phyloP scores from a whole-genome alignment of 495 filamentous ascomycete genomes.

The Hyaloscypha bicolor region DNA sequence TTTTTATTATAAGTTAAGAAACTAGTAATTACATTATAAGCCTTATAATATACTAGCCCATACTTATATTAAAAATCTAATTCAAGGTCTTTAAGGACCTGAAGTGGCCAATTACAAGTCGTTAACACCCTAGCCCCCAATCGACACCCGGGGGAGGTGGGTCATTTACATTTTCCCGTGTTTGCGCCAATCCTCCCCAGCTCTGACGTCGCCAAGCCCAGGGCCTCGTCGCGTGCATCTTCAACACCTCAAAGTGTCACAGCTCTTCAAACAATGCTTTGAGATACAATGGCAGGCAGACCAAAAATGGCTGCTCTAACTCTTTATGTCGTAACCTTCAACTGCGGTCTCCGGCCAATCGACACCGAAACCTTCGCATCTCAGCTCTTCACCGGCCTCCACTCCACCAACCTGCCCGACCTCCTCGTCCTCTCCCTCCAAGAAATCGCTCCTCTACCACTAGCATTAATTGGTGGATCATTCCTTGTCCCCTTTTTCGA shows the following conservation, averaged over 20 bases:
- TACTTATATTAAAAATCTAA: too few relatives aligned
- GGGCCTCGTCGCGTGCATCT: background rate
- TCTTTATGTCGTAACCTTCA: slow-evolving; percentile 84
- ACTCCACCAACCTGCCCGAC: slow-evolving; percentile 54
- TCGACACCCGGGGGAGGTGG: too few relatives aligned
- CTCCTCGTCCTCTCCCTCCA: slow-evolving; percentile 79
- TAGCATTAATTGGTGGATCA: slow-evolving; percentile 84
- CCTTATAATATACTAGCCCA: too few relatives aligned
- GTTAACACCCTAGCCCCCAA: too few relatives aligned
- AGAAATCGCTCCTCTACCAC: slow-evolving; percentile 83
- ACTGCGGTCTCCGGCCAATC: slow-evolving; percentile 74
- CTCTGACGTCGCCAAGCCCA: background rate
- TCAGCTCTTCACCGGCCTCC: slow-evolving; percentile 72
- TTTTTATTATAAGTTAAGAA: too few relatives aligned
- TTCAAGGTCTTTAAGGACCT: too few relatives aligned
- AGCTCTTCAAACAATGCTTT: background rate
- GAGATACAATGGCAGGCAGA: background rate
- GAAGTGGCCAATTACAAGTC: too few relatives aligned
- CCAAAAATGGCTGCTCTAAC: slow-evolving; percentile 48
- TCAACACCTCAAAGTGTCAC: background rate
- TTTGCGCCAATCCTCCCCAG: too few relatives aligned
- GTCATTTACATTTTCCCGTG: too few relatives aligned
- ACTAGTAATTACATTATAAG: too few relatives aligned
- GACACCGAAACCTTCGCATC: slow-evolving; percentile 64
- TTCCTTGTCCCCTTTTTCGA: slow-evolving; percentile 76